A percentile compares a stretch with the other conserved stretches of the same genome.
These are phyloP conservation scores for Arthrobotrys sinensis DNA, from an alignment of 2,329 filamentous ascomycete species.

Conservation along the genomic window DNA sequence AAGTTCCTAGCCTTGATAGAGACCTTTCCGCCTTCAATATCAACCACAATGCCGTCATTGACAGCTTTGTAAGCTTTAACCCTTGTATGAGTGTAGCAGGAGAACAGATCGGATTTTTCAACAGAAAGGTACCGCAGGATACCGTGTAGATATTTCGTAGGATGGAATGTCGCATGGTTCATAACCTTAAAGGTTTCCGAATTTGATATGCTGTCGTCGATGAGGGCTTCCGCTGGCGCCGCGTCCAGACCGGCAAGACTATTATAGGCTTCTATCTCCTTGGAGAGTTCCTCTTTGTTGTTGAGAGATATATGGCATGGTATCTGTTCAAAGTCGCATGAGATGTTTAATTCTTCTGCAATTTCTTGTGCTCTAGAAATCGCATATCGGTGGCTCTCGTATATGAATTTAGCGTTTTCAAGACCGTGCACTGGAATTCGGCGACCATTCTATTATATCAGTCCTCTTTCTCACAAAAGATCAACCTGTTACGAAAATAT, in stretches of 20 bases:
- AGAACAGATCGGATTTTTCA: conserved; percentile 71
- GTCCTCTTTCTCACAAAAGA: not conserved
- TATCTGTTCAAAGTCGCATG: conserved; percentile 73
- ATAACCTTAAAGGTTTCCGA: conserved; percentile 66
- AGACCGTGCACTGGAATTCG: conserved; percentile 69
- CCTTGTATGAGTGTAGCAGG: conserved; percentile 72
- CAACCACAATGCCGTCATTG: conserved; percentile 69
- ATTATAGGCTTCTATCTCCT: conserved; percentile 70
- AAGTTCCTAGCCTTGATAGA: conserved; percentile 71
- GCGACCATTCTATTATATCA: conserved; percentile 1
- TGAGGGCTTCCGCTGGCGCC: conserved; percentile 67
- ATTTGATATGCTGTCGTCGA: conserved; percentile 70
- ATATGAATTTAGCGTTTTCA: conserved; percentile 70
- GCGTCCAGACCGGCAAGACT: conserved; percentile 68
- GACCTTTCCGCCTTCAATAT: conserved; percentile 70
- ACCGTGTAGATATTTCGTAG: conserved; percentile 72
- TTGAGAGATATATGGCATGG: conserved; percentile 71
- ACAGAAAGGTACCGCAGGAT: conserved; percentile 71
- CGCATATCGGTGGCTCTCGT: conserved; percentile 73
- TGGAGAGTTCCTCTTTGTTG: conserved; percentile 69
- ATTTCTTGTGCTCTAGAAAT: conserved; percentile 72
- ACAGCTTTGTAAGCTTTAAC: conserved; percentile 70
- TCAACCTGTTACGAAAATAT: not conserved
- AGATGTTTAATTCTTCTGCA: conserved; percentile 70
- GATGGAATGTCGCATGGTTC: conserved; percentile 73